Evolutionary conservation across 768 basidiomycete genomes (phyloP).

Genomic region (Lentinula lateritia): DNA sequence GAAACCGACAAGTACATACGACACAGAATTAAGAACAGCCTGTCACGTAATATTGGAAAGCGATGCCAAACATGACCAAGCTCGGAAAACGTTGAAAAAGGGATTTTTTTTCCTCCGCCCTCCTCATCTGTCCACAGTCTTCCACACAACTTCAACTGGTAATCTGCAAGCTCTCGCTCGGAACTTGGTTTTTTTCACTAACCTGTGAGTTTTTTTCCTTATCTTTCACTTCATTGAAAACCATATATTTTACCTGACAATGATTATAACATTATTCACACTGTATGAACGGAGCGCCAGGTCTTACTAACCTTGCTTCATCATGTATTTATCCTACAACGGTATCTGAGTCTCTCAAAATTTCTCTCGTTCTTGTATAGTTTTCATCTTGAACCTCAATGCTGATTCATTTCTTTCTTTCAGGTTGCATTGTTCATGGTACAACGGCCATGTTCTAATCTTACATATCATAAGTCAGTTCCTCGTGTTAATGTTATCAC

Average conservation of each 20-base stretch:
- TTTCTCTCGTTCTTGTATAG: constrained; percentile 1
- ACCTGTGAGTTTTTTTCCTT: background rate
- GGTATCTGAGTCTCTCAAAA: constrained; percentile 62
- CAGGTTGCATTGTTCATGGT: background rate
- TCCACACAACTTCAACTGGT: background rate
- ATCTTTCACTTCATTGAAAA: background rate
- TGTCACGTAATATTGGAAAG: background rate
- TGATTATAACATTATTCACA: constrained; percentile 70
- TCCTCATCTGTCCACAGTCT: background rate
- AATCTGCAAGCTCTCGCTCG: too few species aligned
- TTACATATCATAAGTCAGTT: background rate
- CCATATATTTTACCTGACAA: constrained; percentile 14
- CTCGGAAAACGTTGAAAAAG: background rate
- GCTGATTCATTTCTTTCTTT: constrained; percentile 10
- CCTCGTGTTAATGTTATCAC: background rate
- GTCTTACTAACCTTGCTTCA: constrained; percentile 31
- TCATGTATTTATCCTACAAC: constrained; percentile 69
- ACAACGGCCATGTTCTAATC: background rate
- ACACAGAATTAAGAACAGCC: too few species aligned
- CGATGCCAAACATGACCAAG: background rate
- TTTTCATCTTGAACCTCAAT: background rate
- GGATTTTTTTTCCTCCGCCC: background rate
- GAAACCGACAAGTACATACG: too few species aligned
- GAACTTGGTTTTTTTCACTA: too few species aligned
- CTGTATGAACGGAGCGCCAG: constrained; percentile 53